Base-by-base conservation (phyloP, 2,329 filamentous ascomycete species). In the Pleurostoma richardsiae region DNA sequence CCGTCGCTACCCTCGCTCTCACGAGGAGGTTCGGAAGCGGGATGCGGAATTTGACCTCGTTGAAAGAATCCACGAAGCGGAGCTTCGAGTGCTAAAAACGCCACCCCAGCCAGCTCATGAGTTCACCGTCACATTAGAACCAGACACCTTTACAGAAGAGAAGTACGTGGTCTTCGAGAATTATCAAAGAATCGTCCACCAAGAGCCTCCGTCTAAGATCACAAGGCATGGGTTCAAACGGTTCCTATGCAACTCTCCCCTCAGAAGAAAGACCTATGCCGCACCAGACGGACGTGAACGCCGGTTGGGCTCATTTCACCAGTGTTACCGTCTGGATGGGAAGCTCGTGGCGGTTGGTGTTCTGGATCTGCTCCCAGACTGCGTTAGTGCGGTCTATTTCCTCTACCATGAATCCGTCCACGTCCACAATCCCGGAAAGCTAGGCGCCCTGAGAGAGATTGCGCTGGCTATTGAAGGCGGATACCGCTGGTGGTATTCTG, bases 381-480 rank as follows among this genome's bases (percentile, higher is more conserved):
- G 81, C 54, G 85, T 94, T 43, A 91, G 87, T 56, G 85, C 85
- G 4, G 88, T 94, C 8, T 94, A 94, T 66, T 89, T 94, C 60
- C 68, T 94, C 50, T 94, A 94, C 59, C 80, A 91, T 57, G 82
- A 85, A 57, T 86, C 86, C 52, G 81, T 90, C 45, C 81, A 86
- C 54, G 72, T 75, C 47, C 83, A 80, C 66, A 76, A 76, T 28
- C 85, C 88, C 30, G 88, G 88, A 1, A 94, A 92, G 63, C 66
- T 92, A 4, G 83, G 85, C 33, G 88, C 88, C 2, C 62, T 92
- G 51, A 72, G 83, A 51, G 88, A 94, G 64, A 86, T 88, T 50
- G 73, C 82, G 0, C 63, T 94, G 29, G 85, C 88, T 0, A 67
- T 75, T 3, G 87, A 92, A 58, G 72, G 71, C 5, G 83, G 80